These are phyloP conservation scores for Aphanomyces euteiches DNA, from an alignment of 352 stramenopile genomes.

Conservation along the genomic window DNA sequence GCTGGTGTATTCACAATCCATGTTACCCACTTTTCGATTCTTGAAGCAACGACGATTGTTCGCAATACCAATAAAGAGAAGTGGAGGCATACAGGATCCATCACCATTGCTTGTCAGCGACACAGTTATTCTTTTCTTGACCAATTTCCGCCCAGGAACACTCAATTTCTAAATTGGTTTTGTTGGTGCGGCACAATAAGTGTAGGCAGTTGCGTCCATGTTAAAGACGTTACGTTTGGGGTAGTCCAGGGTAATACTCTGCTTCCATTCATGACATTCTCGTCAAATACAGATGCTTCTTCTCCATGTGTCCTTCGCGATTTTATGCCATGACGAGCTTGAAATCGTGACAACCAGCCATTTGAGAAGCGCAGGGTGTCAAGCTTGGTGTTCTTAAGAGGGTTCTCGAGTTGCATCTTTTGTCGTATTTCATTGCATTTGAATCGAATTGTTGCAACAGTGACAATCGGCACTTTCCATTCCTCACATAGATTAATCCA, in stretches of 20 bases:
- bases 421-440: too few species aligned
- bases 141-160: conserved; percentile 31
- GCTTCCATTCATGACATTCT: not conserved
- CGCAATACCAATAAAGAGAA: conserved; percentile 38
- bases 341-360: too few species aligned
- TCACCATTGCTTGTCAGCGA: conserved; percentile 37
- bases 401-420: too few species aligned
- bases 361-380: too few species aligned
- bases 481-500: too few species aligned
- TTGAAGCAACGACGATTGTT: conserved; percentile 39
- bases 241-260: too few species aligned
- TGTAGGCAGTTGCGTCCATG: not conserved
- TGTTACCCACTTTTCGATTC: conserved; percentile 1
- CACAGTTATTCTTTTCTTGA: conserved; percentile 38
- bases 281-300: not conserved
- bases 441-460: too few species aligned
- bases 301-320: too few species aligned
- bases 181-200: not conserved
- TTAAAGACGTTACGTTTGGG: not conserved
- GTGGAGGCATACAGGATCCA: conserved; percentile 35
- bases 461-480: too few species aligned
- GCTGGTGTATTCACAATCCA: conserved; percentile 35
- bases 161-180: conserved; percentile 23
- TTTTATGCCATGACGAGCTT: too few species aligned
- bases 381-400: too few species aligned